Evolutionary conservation across 495 filamentous ascomycete species (phyloP).

Genomic region (Jackrogersella minutella): DNA sequence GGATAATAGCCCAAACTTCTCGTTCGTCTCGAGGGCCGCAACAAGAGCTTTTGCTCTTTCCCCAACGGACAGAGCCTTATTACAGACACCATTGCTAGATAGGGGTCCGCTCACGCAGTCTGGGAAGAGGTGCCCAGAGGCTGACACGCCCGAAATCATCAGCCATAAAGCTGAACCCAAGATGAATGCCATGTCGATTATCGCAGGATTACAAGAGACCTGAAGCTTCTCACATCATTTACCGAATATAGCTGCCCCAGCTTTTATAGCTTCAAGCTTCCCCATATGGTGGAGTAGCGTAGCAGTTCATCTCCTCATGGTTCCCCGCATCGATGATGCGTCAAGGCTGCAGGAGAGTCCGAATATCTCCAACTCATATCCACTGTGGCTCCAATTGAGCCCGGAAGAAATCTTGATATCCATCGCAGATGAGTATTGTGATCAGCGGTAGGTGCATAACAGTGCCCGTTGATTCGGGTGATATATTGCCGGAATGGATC

Average conservation of each 20-base stretch:
- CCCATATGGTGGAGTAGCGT: constrained; percentile 17
- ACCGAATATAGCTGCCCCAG: background rate
- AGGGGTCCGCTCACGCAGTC: constrained; percentile 39
- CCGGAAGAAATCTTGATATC: constrained; percentile 2
- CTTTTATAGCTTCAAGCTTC: constrained; percentile 33
- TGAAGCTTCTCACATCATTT: background rate
- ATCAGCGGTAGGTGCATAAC: constrained; percentile 16
- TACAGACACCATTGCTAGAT: constrained; percentile 37
- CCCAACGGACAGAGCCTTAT: constrained; percentile 26
- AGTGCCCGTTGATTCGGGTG: constrained; percentile 3
- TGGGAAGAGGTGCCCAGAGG: constrained; percentile 37
- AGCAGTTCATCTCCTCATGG: constrained; percentile 21
- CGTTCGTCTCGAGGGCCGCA: constrained; percentile 39
- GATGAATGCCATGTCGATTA: constrained; percentile 17
- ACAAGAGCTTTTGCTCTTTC: constrained; percentile 33
- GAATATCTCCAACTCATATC: constrained; percentile 9
- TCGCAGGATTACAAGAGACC: background rate
- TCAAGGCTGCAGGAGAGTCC: constrained; percentile 13
- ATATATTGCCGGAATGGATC: constrained; percentile 18
- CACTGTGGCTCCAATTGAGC: constrained; percentile 16
- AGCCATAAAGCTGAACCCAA: constrained; percentile 19
- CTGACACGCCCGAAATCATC: constrained; percentile 30
- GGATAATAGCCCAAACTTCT: constrained; percentile 62
- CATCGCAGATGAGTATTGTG: constrained; percentile 18
- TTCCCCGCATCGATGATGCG: constrained; percentile 38